Base-by-base conservation (phyloP, 495 filamentous ascomycete species). In the Thermothielavioides terrestris region DNA sequence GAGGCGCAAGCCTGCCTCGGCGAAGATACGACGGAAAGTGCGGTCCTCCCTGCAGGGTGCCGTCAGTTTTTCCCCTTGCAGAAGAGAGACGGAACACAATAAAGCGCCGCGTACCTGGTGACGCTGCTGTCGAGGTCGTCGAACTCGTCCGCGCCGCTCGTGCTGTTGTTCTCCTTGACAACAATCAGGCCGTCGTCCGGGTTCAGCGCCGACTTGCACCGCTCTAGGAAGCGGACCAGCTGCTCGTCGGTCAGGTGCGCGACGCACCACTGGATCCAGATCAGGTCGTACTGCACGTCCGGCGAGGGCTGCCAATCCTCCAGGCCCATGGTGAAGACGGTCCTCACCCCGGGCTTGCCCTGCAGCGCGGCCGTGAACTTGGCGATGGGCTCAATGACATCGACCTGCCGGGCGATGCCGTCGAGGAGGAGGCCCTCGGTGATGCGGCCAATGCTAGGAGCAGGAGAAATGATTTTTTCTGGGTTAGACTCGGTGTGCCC, bases 261-360 rank as follows among this genome's bases (percentile, higher is more conserved):
- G n/a, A 94, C 67, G 68, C 89, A 96, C 89, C 89, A 95, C 67
- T 96, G 91, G 40, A 79, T 86, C 77, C 81, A 84, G 56, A 86
- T 72, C 37, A 84, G 56, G 52, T 81, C 74, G 50, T 77, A 89
- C 72, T 32, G 75, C 40, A 49, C 69, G 22, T 69, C 73, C 5
- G 71, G 65, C 10, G 61, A 57, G 0, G 84, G 86, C 42, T 54
- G 51, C 88, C 88, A 95, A 31, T 78, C 66, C 68, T 95, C 83
- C 2, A 95, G 69, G 3, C 89, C 86, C 8, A 82, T 60, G 46
- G 85, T 88, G 38, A 44, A 85, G 42, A 94, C 72, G 28, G 76
- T 68, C 0, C 82, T 81, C 15, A 91, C 65, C 31, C 72, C 72
- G 5, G 52, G 42, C 17, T 58, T 65, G 30, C 71, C 68, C 36